phyloP scores from a whole-genome alignment of 345 rosid species.

The Luvunga scandens region DNA sequence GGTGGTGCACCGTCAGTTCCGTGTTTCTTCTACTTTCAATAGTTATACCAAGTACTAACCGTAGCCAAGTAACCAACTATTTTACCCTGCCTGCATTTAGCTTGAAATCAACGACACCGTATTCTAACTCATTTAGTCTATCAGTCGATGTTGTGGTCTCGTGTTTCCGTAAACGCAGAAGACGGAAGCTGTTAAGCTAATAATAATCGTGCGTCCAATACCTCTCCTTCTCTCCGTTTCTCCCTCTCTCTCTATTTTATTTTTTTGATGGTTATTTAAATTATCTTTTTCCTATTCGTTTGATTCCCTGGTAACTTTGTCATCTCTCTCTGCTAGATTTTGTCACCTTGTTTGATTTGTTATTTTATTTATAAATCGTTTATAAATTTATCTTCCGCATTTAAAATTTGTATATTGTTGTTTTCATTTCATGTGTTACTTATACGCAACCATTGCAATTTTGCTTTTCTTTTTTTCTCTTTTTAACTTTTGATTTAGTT shows the following conservation, averaged over 20 bases:
- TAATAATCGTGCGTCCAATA: neutral
- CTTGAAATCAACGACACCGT: neutral
- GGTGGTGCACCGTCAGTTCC: neutral
- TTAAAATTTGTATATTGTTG: neutral
- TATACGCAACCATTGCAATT: neutral
- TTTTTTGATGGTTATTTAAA: no score
- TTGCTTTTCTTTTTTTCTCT: neutral
- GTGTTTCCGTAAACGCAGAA: neutral
- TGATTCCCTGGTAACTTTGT: neutral
- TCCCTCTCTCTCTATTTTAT: no score
- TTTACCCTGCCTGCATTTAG: neutral
- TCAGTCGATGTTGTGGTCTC: neutral
- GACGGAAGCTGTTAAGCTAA: neutral
- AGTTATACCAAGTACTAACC: neutral
- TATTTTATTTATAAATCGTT: neutral
- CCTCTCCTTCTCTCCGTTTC: neutral
- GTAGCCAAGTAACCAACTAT: neutral
- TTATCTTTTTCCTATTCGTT: neutral
- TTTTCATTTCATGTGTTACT: no score
- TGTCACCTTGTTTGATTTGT: neutral
- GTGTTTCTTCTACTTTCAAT: no score
- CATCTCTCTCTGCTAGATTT: neutral
- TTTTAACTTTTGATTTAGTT: neutral
- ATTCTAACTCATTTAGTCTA: no score
- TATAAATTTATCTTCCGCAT: neutral